Conservation (phyloP, 805 yeast species). For the Starmera caribaea region DNA sequence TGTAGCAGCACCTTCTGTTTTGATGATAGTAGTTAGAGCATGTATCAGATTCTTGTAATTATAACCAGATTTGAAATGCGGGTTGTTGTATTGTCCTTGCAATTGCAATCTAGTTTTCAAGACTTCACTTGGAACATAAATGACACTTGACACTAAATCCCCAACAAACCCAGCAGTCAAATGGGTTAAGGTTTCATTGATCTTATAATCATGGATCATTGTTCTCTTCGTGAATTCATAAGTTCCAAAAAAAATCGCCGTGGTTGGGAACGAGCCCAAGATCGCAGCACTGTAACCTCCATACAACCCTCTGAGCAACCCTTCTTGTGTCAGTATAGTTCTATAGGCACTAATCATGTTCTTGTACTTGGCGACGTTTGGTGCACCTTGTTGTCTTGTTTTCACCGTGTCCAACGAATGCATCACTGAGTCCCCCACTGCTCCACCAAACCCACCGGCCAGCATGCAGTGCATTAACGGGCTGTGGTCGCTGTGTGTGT, state of each 20-base stretch:
- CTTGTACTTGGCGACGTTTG: slow-evolving; percentile 52
- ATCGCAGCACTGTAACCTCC: slow-evolving; percentile 91
- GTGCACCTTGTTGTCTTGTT: slow-evolving; percentile 95
- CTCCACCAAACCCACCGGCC: slow-evolving; percentile 95
- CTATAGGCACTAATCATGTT: slow-evolving; percentile 68
- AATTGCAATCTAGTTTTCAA: slow-evolving; percentile 86
- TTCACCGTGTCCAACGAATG: slow-evolving; percentile 95
- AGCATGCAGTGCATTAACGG: slow-evolving; percentile 54
- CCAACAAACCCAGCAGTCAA: slow-evolving; percentile 88
- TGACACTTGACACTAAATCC: slow-evolving; percentile 78
- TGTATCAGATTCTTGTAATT: slow-evolving; percentile 69
- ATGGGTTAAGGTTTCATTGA: slow-evolving; percentile 75
- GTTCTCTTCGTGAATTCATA: slow-evolving; percentile 75
- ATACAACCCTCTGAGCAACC: slow-evolving; percentile 73
- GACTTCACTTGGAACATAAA: slow-evolving; percentile 94
- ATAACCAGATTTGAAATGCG: slow-evolving; percentile 71
- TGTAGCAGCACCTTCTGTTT: slow-evolving; percentile 65
- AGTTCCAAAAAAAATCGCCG: slow-evolving; percentile 88
- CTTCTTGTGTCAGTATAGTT: slow-evolving; percentile 78
- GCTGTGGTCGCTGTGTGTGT: slow-evolving; percentile 5
- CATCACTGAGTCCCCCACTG: slow-evolving; percentile 86
- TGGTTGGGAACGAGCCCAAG: slow-evolving; percentile 87
- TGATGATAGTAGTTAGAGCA: slow-evolving; percentile 57
- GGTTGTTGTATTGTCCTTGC: slow-evolving; percentile 82
- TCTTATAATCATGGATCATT: slow-evolving; percentile 49